These are phyloP conservation scores for Globisporangium nagaii DNA, from an alignment of 352 stramenopile genomes.

Conservation along the genomic window DNA sequence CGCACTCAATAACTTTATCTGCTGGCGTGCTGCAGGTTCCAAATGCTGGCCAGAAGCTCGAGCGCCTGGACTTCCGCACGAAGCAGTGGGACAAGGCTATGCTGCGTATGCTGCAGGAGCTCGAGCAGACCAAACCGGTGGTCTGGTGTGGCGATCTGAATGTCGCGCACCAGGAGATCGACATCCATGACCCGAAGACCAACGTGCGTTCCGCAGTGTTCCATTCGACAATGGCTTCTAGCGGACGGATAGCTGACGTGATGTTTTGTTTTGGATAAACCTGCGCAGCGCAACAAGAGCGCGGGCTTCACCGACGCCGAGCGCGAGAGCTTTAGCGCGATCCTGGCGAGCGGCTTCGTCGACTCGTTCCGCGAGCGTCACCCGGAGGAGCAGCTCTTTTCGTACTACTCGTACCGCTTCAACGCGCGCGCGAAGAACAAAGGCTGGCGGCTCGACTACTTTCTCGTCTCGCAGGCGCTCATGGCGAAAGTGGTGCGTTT, in stretches of 20 bases:
- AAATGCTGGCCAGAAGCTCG: conserved; percentile 66
- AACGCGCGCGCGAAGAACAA: conserved; percentile 79
- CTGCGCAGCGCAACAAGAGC: conserved; percentile 50
- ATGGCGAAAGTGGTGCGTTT: conserved; percentile 52
- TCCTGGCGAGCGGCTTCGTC: conserved; percentile 62
- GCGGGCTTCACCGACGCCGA: conserved; percentile 78
- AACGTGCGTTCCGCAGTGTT: conserved; percentile 30
- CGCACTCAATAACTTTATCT: too few relatives aligned
- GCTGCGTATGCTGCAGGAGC: conserved; percentile 54
- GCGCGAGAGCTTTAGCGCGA: conserved; percentile 60
- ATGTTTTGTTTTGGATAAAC: neutral
- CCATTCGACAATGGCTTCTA: neutral
- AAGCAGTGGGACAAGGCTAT: conserved; percentile 76
- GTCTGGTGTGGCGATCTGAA: conserved; percentile 86
- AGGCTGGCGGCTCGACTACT: conserved; percentile 85
- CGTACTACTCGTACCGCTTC: conserved; percentile 81
- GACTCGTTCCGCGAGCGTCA: conserved; percentile 70
- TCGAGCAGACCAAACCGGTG: conserved; percentile 72
- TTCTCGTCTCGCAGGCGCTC: conserved; percentile 63
- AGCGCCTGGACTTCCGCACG: conserved; percentile 69
- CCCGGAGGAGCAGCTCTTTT: conserved; percentile 59
- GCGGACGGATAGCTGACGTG: conserved; percentile 1
- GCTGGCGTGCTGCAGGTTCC: conserved; percentile 25
- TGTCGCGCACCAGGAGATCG: conserved; percentile 83
- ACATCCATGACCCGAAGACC: conserved; percentile 83